phyloP scores from a whole-genome alignment of 169 alveolate genomes.

The Babesia caballi region DNA sequence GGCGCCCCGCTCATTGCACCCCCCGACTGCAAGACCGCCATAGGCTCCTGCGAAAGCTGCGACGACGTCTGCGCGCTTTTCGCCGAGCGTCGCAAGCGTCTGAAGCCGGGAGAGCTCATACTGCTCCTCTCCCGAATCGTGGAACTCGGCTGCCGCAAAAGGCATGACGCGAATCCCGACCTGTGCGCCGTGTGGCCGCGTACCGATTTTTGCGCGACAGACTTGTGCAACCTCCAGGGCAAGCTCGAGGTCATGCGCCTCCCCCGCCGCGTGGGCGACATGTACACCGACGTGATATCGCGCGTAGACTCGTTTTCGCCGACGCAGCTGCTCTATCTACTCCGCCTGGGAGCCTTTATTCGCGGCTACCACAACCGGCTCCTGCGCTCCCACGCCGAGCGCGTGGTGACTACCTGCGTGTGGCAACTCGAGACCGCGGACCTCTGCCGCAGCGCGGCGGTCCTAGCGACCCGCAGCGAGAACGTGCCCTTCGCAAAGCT shows the following conservation, averaged over 20 bases:
- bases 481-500: constrained; percentile 57
- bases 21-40: neutral
- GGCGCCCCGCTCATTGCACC: neutral
- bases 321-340: constrained; percentile 43
- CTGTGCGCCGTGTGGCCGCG: neutral
- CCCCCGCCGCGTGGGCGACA: constrained; percentile 14
- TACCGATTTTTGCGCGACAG: constrained; percentile 4
- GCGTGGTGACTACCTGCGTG: neutral
- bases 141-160: constrained; percentile 6
- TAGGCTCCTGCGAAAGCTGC: constrained; percentile 8
- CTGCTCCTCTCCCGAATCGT: constrained; percentile 40
- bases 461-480: constrained; percentile 7
- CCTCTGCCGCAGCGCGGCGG: constrained; percentile 40
- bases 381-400: constrained; percentile 27
- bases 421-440: constrained; percentile 39
- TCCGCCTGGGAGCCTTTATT: constrained; percentile 28
- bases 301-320: neutral
- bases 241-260: constrained; percentile 17
- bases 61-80: constrained; percentile 44
- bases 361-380: constrained; percentile 52
- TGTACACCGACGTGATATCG: constrained; percentile 37
- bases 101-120: constrained; percentile 27
- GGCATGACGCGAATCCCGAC: neutral
- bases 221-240: neutral
- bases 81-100: neutral